Conservation (phyloP, 257 asterid genomes). For the Solanum lycopersicoides region DNA sequence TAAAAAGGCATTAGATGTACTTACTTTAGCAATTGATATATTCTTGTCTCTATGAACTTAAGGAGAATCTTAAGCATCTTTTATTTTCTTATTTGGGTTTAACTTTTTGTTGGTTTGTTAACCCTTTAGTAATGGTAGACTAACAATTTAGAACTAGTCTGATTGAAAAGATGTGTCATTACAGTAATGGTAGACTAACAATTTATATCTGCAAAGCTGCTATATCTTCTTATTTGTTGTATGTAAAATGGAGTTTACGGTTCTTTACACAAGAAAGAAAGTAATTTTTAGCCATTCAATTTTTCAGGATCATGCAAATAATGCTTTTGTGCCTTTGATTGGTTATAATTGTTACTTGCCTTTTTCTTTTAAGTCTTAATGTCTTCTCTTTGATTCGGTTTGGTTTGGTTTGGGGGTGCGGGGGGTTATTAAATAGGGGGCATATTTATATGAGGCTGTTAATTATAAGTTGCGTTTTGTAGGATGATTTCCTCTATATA, state of each 20-base stretch:
- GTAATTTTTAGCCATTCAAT: not conserved
- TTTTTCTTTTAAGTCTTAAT: not conserved
- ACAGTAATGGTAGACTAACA: not conserved
- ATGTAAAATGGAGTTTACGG: not conserved
- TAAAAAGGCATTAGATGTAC: no score
- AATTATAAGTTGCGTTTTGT: not conserved
- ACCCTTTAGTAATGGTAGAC: not conserved
- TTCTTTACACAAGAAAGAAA: not conserved
- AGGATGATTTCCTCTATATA: not conserved
- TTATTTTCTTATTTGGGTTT: not conserved
- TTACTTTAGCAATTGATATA: no score
- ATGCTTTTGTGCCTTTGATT: not conserved
- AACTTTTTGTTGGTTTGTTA: not conserved
- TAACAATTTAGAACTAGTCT: not conserved
- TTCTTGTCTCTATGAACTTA: no score
- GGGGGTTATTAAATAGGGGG: no score
- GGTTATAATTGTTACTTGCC: not conserved
- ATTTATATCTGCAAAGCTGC: not conserved
- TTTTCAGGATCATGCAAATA: not conserved
- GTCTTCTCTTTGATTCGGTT: no score
- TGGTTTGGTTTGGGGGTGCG: no score
- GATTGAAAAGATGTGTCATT: not conserved
- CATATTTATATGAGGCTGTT: no score
- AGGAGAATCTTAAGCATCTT: no score
- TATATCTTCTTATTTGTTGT: not conserved